These are phyloP conservation scores for Paxillus ammoniavirescens DNA, from an alignment of 768 basidiomycete genomes.

Conservation along the genomic window DNA sequence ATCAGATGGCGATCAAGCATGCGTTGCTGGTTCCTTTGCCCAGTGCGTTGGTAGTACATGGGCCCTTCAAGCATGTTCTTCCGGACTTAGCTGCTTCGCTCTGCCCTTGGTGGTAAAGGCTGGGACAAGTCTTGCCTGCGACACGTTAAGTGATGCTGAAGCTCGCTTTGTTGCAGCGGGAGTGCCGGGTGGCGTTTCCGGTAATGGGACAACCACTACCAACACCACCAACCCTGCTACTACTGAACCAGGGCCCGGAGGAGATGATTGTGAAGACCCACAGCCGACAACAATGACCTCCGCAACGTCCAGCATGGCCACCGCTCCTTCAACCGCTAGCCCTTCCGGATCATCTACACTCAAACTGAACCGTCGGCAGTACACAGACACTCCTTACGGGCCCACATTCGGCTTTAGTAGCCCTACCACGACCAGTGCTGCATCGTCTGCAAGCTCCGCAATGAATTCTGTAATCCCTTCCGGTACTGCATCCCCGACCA, in stretches of 20 bases:
- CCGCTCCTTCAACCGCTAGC: not conserved
- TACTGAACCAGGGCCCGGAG: not conserved
- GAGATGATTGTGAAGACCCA: not conserved
- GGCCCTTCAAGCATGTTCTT: conserved; percentile 30
- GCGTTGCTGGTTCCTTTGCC: conserved; percentile 36
- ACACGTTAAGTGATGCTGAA: conserved; percentile 43
- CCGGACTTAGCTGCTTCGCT: conserved; percentile 35
- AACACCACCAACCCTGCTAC: not conserved
- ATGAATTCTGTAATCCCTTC: not conserved
- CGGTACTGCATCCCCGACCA: not conserved
- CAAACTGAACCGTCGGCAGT: conserved; percentile 4
- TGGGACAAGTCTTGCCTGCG: conserved; percentile 49
- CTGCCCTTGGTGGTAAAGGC: conserved; percentile 40
- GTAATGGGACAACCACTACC: conserved; percentile 17
- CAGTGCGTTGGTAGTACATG: conserved; percentile 40
- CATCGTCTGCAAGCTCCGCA: not conserved
- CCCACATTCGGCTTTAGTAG: conserved; percentile 8
- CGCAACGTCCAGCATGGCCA: not conserved
- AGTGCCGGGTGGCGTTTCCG: conserved; percentile 43
- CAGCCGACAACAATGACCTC: not conserved
- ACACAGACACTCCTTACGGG: not conserved
- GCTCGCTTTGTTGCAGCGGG: conserved; percentile 41
- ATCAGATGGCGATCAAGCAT: conserved; percentile 34
- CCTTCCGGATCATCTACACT: not conserved
- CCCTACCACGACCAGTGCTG: conserved; percentile 2